Base-by-base conservation (phyloP, 164 flowering plant genomes). In the Vitis amurensis region DNA sequence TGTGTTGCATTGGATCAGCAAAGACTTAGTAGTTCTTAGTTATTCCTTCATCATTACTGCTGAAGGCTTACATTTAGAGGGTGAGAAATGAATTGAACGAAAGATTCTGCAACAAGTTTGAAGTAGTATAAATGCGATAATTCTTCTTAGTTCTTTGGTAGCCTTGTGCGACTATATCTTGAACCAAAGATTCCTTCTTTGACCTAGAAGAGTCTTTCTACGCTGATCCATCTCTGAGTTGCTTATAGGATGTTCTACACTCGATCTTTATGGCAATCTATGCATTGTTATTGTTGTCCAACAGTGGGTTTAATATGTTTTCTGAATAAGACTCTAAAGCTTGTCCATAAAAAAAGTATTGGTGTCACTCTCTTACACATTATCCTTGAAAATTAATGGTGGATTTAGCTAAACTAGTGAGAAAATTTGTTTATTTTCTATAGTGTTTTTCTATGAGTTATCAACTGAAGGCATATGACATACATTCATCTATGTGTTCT, bases 241-340 rank as follows among this genome's bases (percentile, higher is more conserved):
- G 51, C 57, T 59, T 37, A 17, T 70, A 76, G 68, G 72, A 86
- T 83, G 88, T 58, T 60, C 60, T 70, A 29, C 60, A 3, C 66
- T 67, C 17, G 4, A 27, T 65, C 57, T 68, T 50, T 49, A 15
- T 11, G 64, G 30, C 75, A 29, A n/a, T 71, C 56, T 27, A 60
- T 71, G 47, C 66, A 58, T 27, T 73, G 64, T 66, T 59, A 15
- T 50, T 14, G 23, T 61, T 47, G 60, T 50, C 66, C 66, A 67
- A 67, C 67, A 44, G 16, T 50, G 60, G 75, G 53, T 73, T 63
- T 65, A 50, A 75, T 63, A 59, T 71, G 67, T 51, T 52, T 71
- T 23, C 31, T 71, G 17, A 86, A 86, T 83, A 89, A 83, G 79
- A 85, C 83, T 76, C 67, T 73, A 74, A 77, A 76, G 83, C 81